Evolutionary conservation across 169 alveolate species (phyloP).

Genomic region (Plasmodium sp.): DNA sequence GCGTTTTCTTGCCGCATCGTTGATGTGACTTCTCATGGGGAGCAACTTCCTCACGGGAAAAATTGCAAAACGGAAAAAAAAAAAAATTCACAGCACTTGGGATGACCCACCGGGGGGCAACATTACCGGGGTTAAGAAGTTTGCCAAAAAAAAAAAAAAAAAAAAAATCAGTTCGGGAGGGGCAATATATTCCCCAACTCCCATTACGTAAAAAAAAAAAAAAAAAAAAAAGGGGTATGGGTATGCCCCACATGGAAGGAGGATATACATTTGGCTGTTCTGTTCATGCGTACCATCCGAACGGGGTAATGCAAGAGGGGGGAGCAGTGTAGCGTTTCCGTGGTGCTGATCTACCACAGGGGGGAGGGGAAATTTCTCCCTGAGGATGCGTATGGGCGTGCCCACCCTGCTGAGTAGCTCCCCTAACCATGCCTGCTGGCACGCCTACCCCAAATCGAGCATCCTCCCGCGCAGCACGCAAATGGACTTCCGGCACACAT

Average conservation of each 20-base stretch:
- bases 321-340: background rate
- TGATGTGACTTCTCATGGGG: background rate
- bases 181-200: background rate
- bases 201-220: background rate
- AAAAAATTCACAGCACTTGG: background rate
- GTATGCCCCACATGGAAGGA: background rate
- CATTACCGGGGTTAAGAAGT: background rate
- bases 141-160: background rate
- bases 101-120: background rate
- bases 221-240: too few species aligned
- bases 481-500: slow-evolving; percentile 30
- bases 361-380: background rate
- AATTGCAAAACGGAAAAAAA: background rate
- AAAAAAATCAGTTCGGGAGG: background rate
- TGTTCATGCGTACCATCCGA: background rate
- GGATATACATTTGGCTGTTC: background rate
- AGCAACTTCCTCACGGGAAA: background rate
- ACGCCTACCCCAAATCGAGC: slow-evolving; percentile 4
- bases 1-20: too few species aligned
- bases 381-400: background rate
- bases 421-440: background rate
- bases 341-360: background rate
- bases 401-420: background rate
- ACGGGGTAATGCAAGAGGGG: too few species aligned
- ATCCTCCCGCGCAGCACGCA: slow-evolving; percentile 7